phyloP scores from a whole-genome alignment of 257 asterid species.

The Henckelia pumila region DNA sequence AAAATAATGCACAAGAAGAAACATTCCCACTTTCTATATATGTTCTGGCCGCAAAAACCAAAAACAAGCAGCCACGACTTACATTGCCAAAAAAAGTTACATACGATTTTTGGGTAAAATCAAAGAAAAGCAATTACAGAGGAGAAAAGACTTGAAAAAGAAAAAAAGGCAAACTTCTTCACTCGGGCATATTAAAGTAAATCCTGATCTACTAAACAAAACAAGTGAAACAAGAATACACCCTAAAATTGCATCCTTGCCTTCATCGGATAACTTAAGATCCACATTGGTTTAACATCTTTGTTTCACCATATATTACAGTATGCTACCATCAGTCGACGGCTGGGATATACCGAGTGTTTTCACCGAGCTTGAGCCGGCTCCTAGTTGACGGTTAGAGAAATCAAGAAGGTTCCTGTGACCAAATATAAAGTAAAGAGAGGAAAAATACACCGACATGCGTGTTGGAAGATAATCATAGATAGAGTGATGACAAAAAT shows the following conservation, averaged over 20 bases:
- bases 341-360: slow-evolving; percentile 36
- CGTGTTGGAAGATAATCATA: slow-evolving; percentile 25
- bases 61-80: neutral
- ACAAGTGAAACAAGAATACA: slow-evolving; percentile 56
- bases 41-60: slow-evolving; percentile 1
- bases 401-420: slow-evolving; percentile 51
- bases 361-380: slow-evolving; percentile 41
- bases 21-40: slow-evolving; percentile 17
- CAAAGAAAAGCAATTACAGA: slow-evolving; percentile 30
- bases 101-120: neutral
- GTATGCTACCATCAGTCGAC: slow-evolving; percentile 40
- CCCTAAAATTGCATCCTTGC: slow-evolving; percentile 85
- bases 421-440: slow-evolving; percentile 17
- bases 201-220: slow-evolving; percentile 22
- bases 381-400: slow-evolving; percentile 49
- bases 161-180: slow-evolving; percentile 35
- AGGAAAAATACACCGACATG: slow-evolving; percentile 8
- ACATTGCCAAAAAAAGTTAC: slow-evolving; percentile 17
- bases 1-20: neutral
- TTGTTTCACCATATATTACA: slow-evolving; percentile 36
- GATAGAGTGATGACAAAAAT: slow-evolving; percentile 26
- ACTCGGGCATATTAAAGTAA: slow-evolving; percentile 36
- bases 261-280: slow-evolving; percentile 41
- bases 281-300: slow-evolving; percentile 19
- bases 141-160: slow-evolving; percentile 28